phyloP scores from a whole-genome alignment of 2,329 filamentous ascomycete species.

The Xylariaceae sp. region DNA sequence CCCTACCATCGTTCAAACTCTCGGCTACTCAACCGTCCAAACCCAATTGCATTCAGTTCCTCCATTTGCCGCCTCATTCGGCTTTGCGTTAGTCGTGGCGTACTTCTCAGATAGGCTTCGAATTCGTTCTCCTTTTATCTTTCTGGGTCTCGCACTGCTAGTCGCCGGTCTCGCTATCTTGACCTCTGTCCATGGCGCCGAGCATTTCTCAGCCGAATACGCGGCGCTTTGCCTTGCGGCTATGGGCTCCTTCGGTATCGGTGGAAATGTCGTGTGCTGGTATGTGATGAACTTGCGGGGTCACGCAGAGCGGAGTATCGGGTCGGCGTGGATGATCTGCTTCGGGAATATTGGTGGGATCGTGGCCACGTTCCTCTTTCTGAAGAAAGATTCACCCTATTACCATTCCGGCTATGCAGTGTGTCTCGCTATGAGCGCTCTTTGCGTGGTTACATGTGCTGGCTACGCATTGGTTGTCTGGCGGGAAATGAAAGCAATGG shows the following conservation, averaged over 20 bases:
- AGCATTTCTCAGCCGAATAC: constrained; percentile 40
- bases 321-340: constrained; percentile 36
- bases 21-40: constrained; percentile 39
- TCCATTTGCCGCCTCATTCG: constrained; percentile 41
- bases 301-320: constrained; percentile 36
- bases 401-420: constrained; percentile 35
- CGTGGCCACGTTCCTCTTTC: constrained; percentile 35
- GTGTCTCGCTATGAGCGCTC: constrained; percentile 7
- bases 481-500: background rate
- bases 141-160: constrained; percentile 23
- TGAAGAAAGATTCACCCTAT: constrained; percentile 30
- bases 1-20: constrained; percentile 40
- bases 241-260: constrained; percentile 39
- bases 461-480: constrained; percentile 6
- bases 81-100: constrained; percentile 35
- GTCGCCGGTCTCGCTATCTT: constrained; percentile 34
- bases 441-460: constrained; percentile 3
- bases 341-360: constrained; percentile 39
- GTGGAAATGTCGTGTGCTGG: constrained; percentile 40
- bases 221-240: constrained; percentile 43
- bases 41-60: constrained; percentile 42
- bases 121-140: constrained; percentile 31
- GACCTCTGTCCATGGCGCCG: constrained; percentile 17
- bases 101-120: constrained; percentile 1
- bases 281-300: constrained; percentile 45